phyloP scores from a whole-genome alignment of 176 grass and related monocot species.

The Bothriochloa decipiens region DNA sequence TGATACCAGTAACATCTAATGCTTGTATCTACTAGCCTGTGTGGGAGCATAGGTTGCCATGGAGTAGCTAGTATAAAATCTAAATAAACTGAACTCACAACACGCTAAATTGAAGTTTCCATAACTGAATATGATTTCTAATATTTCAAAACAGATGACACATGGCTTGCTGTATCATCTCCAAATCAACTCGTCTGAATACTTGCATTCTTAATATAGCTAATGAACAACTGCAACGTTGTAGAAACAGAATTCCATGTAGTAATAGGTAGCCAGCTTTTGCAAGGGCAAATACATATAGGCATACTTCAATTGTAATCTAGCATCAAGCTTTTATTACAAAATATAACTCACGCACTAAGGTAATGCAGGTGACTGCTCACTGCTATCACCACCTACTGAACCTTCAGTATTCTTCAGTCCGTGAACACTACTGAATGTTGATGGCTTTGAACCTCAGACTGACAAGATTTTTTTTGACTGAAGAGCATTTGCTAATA shows the following conservation, averaged over 20 bases:
- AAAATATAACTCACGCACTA: no score
- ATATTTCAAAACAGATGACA: not conserved
- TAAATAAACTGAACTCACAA: not conserved
- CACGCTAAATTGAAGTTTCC: not conserved
- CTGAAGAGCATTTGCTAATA: no score
- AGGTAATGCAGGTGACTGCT: no score
- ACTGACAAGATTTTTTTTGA: no score
- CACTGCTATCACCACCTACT: no score
- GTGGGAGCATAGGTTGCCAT: not conserved
- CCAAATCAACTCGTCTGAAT: not conserved
- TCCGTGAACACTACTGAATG: no score
- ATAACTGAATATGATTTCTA: not conserved
- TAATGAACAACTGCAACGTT: not conserved
- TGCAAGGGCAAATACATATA: slow-evolving; percentile 24
- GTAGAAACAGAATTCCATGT: not conserved
- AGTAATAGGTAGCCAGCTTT: slow-evolving; percentile 4
- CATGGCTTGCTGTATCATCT: not conserved
- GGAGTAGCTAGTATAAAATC: not conserved
- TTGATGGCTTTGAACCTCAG: no score
- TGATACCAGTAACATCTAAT: not conserved
- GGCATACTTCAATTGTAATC: not conserved
- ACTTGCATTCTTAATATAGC: slow-evolving; percentile 15
- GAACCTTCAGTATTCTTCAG: no score
- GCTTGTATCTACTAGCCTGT: not conserved
- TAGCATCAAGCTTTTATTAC: no score